Evolutionary conservation across 1,139 yeast genomes (phyloP), one percentile per base, ranked within the genome.

Genomic region (Geotrichum australiense): DNA sequence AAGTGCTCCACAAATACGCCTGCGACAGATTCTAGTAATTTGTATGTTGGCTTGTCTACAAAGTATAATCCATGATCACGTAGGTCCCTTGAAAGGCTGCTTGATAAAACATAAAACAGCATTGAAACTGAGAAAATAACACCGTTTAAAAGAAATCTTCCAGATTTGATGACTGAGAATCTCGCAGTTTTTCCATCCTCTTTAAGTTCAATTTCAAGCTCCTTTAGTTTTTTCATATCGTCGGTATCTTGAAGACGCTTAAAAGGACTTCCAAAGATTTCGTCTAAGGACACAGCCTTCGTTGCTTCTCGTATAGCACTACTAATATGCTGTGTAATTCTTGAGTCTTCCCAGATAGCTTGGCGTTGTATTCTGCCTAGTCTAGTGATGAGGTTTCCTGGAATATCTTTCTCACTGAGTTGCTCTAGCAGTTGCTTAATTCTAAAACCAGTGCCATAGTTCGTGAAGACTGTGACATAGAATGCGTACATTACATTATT

Each of bases 391-490:
- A 55, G 33, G 19, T 46, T 39, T 3, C 33, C 35, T 4, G 21
- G 23, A 18, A 23, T 31, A 21, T 39, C 40, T 8, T 30, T 32
- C 11, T 40, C 36, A n/a, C 53, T 50, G 4, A 57, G 36, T 36
- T 48, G 47, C 26, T 53, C 53, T 42, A 57, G 46, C 18, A 57
- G 50, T 37, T 44, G 47, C 47, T 50, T 47, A 19, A 56, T 55
- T 12, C 62, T 46, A 39, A 54, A 56, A 5, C 62, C 62, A 27
- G 61, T 56, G 23, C 61, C 62, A 32, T 48, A 51, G 29, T 54
- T 55, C 30, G 54, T 53, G 31, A 58, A 56, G 5, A 57, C 56
- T 36, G 55, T 53, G 30, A 56, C 56, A 35, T 49, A 51, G 34
- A 57, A 52, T 5, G 56, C 51, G 20, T 52, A 53, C 12, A 56